phyloP scores from a whole-genome alignment of 192 early-diverging fungal genomes.

The Piromyces sp. region DNA sequence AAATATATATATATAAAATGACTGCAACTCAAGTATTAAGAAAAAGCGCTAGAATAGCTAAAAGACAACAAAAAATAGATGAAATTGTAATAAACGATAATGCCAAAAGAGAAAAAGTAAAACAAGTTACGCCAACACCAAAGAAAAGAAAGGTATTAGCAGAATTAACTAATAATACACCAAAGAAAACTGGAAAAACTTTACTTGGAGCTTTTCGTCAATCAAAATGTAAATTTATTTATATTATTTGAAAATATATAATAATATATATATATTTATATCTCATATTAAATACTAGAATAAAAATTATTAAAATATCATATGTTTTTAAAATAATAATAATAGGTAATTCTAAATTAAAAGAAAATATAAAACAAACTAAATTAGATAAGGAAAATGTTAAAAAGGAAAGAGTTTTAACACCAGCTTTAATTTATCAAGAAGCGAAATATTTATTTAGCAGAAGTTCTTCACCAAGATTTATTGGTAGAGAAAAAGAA shows the following conservation, averaged over 20 bases:
- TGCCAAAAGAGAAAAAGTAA: neutral
- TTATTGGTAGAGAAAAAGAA: conserved; percentile 50
- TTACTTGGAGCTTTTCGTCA: neutral
- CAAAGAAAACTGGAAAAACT: neutral
- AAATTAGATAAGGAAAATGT: neutral
- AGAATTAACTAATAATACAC: neutral
- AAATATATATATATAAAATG: neutral
- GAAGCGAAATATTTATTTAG: conserved; percentile 49
- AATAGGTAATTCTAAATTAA: neutral
- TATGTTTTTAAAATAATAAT: neutral
- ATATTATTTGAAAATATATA: neutral
- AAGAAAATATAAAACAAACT: neutral
- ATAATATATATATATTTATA: neutral
- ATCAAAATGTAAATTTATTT: neutral
- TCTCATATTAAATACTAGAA: neutral
- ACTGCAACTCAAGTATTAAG: neutral
- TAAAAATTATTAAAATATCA: neutral
- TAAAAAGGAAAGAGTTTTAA: neutral
- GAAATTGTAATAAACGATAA: neutral
- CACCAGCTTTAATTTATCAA: conserved; percentile 12
- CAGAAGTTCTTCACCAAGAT: conserved; percentile 31
- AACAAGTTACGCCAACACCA: neutral
- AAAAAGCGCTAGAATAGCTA: neutral
- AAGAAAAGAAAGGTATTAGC: neutral
- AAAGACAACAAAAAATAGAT: neutral